Evolutionary conservation across 768 basidiomycete species (phyloP), one percentile per base, ranked within the genome.

Genomic region (Mycena haematopus): DNA sequence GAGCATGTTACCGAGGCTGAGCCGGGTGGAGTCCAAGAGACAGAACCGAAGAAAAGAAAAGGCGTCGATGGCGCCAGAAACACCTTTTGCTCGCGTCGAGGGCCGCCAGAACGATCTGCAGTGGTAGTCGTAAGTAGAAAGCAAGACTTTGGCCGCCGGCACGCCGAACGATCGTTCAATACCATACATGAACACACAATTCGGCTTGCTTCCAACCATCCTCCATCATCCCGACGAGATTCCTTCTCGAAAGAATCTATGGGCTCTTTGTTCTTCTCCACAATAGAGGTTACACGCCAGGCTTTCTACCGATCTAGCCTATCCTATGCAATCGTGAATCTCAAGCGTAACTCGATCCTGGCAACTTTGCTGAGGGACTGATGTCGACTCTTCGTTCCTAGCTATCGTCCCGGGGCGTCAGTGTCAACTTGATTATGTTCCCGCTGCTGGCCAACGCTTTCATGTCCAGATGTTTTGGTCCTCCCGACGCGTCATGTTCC

Each of bases 271-370:
- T 73, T 93, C 53, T 93, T 93, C 77, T 91, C 91, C 10, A 87
- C 89, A 1, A 86, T 93, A 56, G 91, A 93, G 65, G 91, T 93
- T 11, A 86, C 90, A 6, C 81, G 82, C 44, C 92, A 93, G 71
- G 85, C 80, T 0, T 93, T 96, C 75, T 89, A 90, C 70, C 82
- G 86, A 25, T 83, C 86, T 4, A 68, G 85, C 1, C 80, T 91
- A 14, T 86, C 91, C 0, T 91, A 84, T 74, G 96, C 92, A 1
- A 90, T 97, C 65, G 96, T 98, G 49, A 99, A 99, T 73, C 85
- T 97, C 63, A 97, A 95, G 69, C 96, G 96, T 99, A 75, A 77
- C 93, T 84, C 42, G 13, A 24, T 50, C 22, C 58, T 36, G 19
- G 49, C 40, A 46, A 36, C 9, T 36, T 36, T 25, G 52, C 29